Conservation (phyloP, 164 flowering plant species). For the Sedum album region DNA sequence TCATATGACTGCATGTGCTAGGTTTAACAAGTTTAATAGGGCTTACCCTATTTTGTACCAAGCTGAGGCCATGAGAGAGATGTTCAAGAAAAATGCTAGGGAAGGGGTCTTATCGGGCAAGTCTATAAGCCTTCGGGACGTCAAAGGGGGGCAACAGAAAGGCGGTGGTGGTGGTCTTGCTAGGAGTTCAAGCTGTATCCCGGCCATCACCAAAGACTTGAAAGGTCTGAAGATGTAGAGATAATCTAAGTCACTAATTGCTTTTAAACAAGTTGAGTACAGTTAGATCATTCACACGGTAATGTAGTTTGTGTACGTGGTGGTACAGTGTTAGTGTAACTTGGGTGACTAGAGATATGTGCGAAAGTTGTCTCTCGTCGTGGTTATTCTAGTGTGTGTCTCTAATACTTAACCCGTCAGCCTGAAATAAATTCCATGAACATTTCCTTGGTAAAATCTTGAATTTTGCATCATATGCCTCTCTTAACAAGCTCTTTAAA, state of each 20-base stretch:
- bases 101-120: slow-evolving; percentile 24
- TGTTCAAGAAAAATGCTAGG: slow-evolving; percentile 41
- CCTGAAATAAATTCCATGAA: no score
- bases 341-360: no score
- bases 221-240: background rate
- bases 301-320: no score
- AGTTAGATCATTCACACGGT: background rate
- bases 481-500: no score
- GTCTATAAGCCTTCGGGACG: slow-evolving; percentile 42
- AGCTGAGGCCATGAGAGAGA: slow-evolving; percentile 66
- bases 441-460: no score
- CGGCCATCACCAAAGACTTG: slow-evolving; percentile 25
- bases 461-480: no score
- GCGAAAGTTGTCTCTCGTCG: background rate
- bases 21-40: slow-evolving; percentile 56
- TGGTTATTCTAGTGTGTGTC: background rate
- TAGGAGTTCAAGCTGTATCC: slow-evolving; percentile 46
- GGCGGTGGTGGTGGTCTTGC: slow-evolving; percentile 23
- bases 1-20: slow-evolving; percentile 53
- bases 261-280: background rate
- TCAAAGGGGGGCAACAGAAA: slow-evolving; percentile 6
- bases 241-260: background rate
- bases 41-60: slow-evolving; percentile 53
- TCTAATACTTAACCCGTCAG: no score
- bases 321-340: no score